phyloP scores from a whole-genome alignment of 441 rosid species.

The Jatropha multifida region DNA sequence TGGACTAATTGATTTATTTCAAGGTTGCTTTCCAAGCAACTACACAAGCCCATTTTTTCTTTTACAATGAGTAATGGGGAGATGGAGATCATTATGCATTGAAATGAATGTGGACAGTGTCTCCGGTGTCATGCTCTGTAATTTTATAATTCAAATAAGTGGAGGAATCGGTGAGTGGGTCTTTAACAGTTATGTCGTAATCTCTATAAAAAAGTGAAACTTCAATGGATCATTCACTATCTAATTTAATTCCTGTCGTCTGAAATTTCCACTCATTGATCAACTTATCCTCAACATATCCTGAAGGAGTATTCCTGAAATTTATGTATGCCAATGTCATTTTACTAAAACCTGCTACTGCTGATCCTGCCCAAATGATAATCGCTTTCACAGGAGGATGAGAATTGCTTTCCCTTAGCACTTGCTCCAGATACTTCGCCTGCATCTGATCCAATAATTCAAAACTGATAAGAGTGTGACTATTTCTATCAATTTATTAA shows the following conservation, averaged over 20 bases:
- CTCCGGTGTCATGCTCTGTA: no score
- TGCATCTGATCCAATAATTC: not conserved
- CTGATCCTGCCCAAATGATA: slow-evolving; percentile 55
- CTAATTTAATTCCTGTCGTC: slow-evolving; percentile 17
- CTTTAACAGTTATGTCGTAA: slow-evolving; percentile 38
- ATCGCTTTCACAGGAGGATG: slow-evolving; percentile 68
- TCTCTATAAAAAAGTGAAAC: slow-evolving; percentile 52
- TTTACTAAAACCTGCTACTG: slow-evolving; percentile 41
- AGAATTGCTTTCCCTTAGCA: slow-evolving; percentile 55
- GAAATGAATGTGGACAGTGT: no score
- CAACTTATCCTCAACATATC: slow-evolving; percentile 66
- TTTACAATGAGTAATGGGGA: no score
- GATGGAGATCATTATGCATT: no score
- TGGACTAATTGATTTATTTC: no score
- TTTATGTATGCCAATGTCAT: slow-evolving; percentile 47
- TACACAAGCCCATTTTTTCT: no score
- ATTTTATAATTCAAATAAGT: no score
- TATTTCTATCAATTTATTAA: no score
- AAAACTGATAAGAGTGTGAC: no score
- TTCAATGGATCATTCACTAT: slow-evolving; percentile 30
- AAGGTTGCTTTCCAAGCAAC: no score
- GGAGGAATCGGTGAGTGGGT: slow-evolving; percentile 32
- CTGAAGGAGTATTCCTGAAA: slow-evolving; percentile 45
- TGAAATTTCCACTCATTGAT: slow-evolving; percentile 45
- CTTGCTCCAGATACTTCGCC: slow-evolving; percentile 49